Percentiles rank a stretch among this genome's conserved stretches.
These are phyloP conservation scores for Zizania palustris DNA, from an alignment of 202 grass and related monocot species.

Conservation along the genomic window DNA sequence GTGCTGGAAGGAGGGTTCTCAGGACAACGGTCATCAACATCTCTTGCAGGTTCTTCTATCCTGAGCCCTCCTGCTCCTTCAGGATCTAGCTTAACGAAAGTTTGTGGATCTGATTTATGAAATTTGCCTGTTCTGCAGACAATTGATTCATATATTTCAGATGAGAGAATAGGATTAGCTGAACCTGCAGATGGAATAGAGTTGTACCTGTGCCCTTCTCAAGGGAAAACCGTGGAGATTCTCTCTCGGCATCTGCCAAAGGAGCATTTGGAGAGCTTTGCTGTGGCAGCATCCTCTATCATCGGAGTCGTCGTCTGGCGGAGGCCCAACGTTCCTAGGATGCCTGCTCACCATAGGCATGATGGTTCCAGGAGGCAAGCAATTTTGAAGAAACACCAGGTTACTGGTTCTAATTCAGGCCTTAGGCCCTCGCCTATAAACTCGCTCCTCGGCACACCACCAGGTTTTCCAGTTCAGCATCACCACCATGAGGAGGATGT, in stretches of 20 bases:
- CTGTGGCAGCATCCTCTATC: slow-evolving; percentile 50
- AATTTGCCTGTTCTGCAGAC: slow-evolving; percentile 57
- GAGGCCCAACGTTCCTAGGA: slow-evolving; percentile 61
- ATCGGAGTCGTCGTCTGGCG: slow-evolving; percentile 88
- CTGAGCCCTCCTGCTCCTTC: slow-evolving; percentile 5
- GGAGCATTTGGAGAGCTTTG: slow-evolving; percentile 61
- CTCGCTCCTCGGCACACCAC: slow-evolving; percentile 32
- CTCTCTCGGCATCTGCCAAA: slow-evolving; percentile 67
- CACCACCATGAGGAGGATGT: slow-evolving; percentile 55
- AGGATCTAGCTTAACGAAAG: slow-evolving; percentile 3
- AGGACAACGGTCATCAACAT: slow-evolving; percentile 67
- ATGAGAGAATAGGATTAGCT: slow-evolving; percentile 91
- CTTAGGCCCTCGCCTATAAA: slow-evolving; percentile 52
- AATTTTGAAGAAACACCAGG: slow-evolving; percentile 58
- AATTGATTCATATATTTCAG: slow-evolving; percentile 79
- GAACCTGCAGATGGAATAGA: slow-evolving; percentile 86
- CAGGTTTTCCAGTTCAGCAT: slow-evolving; percentile 49
- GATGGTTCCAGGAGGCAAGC: slow-evolving; percentile 62
- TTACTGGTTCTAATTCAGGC: slow-evolving; percentile 40
- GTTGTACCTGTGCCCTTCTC: slow-evolving; percentile 85
- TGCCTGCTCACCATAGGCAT: slow-evolving; percentile 57
- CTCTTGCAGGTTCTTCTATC: slow-evolving; percentile 70
- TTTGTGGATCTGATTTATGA: slow-evolving; percentile 14
- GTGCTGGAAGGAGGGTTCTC: slow-evolving; percentile 85
- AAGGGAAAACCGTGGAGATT: slow-evolving; percentile 69